Evolutionary conservation across 1,139 yeast species (phyloP), one percentile per base, ranked within the genome.

Genomic region (Saccharomycopsis crataegensis): DNA sequence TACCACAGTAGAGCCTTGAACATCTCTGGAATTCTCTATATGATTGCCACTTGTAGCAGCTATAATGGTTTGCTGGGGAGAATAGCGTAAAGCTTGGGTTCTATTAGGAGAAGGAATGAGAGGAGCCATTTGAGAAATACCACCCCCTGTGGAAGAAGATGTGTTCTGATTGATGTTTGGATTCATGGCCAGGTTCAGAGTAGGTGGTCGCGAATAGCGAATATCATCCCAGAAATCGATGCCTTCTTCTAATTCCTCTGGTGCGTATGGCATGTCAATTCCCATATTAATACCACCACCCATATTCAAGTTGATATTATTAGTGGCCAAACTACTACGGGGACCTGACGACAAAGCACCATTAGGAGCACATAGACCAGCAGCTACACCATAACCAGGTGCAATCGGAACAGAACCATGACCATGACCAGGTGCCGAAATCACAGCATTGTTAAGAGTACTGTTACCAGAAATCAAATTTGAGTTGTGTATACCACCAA

Each of bases 201-300:
- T n/a, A 36, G n/a, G 3, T 12, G 40, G 40, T 2, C 14, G 40
- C 14, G 14, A 36, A 36, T 36, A 36, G 14, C 40, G 40, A 36
- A 36, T 36, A 46, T 54, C 33, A 40, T 54, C 55, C 55, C 55
- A 54, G 40, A 54, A 54, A 43, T 54, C 50, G 16, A 49, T 43
- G 16, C 52, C 57, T 32, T 52, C 57, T 43, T 51, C 53, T 11
- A 40, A 22, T 4, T 54, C 51, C 49, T 51, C 55, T 6, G 36
- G 14, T 16, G 48, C 55, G 28, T 46, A 46, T 12, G 11, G 43
- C 22, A 43, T 38, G 38, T 47, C 48, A n/a, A 38, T 36, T 12
- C 40, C 40, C 40, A 36, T 36, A n/a, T 36, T 36, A 5, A 11
- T 36, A 36, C 14, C 14, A 36, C 40, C 40, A 36, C 40, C 12